Base-by-base conservation (phyloP, 305 asterid genomes). In the Galium porrigens region DNA sequence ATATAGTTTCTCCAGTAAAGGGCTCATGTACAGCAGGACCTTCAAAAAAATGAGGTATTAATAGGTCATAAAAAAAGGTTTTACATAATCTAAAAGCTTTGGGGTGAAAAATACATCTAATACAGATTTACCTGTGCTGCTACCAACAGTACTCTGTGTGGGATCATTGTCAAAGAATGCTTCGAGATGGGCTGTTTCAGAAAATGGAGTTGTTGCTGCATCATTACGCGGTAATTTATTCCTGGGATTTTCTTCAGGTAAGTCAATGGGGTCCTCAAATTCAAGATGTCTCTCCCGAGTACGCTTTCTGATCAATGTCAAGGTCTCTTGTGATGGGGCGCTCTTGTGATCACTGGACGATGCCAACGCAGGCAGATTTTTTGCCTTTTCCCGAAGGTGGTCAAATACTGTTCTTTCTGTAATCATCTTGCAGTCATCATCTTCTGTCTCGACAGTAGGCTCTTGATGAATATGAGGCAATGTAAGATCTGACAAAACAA, bases 351-450 rank as follows among this genome's bases (percentile, higher is more conserved):
- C 80, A 20, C 68, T 79, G 74, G 83, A 70, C 61, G 69, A 30
- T 57, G 81, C 82, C 74, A 87, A 77, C 49, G 70, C 66, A 54
- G 99, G 97, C 57, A 92, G 77, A 56, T 54, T 69, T 74, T 82
- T 89, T 20, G 96, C 94, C 86, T 92, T 92, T 57, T 80, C 79
- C 46, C 89, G 83, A 33, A 92, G 79, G 76, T 87, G 97, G 62
- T 92, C 97, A 18, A 92, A 89, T 65, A 89, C 83, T 14, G 95
- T 92, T 76, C 64, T 84, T 61, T 73, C 87, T 49, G 82, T 81
- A 59, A 89, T 76, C 57, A 87, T 83, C 77, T 77, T 84, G 90
- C 99, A 92, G 61, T 85, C 96, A 64, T 80, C 87, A 49, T 89
- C 90, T 70, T 82, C 90, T 41, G 64, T 65, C 71, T 77, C 83